A percentile compares a stretch with the other conserved stretches of the same genome.
phyloP scores from a whole-genome alignment of 2,329 filamentous ascomycete species.

The Nothopassalora personata region DNA sequence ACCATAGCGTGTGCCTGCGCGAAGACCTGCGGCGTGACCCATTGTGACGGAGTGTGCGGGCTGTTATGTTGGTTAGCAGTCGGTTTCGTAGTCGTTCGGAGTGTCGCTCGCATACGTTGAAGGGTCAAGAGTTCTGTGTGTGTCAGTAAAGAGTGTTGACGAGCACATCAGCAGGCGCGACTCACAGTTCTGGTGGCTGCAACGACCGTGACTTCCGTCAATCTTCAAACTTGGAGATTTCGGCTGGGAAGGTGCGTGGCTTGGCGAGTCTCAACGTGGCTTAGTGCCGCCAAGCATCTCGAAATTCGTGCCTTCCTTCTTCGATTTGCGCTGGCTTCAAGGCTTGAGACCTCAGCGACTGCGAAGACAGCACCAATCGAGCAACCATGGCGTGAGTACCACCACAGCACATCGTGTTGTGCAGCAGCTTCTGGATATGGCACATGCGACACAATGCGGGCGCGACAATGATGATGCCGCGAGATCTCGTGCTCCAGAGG shows the following conservation, averaged over 20 bases:
- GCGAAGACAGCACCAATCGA: not conserved
- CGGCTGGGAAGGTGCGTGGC: not conserved
- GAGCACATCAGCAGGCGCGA: not conserved
- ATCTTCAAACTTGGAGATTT: not conserved
- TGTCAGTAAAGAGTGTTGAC: constrained; percentile 4
- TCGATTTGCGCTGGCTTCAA: not conserved
- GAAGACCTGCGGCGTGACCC: constrained; percentile 50
- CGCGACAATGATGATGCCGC: not conserved
- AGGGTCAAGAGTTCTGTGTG: constrained; percentile 5
- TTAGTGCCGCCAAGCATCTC: not conserved
- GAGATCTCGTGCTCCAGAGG: not conserved
- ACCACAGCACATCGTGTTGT: not conserved
- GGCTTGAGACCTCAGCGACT: not conserved
- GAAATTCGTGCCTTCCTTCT: not conserved
- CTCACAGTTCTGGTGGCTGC: not conserved
- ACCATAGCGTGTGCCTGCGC: constrained; percentile 41
- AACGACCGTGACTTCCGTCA: not conserved
- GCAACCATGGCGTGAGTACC: not conserved
- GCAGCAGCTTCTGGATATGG: not conserved
- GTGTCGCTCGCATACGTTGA: constrained; percentile 10
- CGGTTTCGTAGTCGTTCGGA: not conserved
- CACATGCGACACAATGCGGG: not conserved
- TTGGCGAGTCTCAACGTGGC: not conserved
- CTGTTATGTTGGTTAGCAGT: constrained; percentile 18
- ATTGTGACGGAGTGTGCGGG: constrained; percentile 39